phyloP scores from a whole-genome alignment of 495 filamentous ascomycete species.

The Tuber calosporum region DNA sequence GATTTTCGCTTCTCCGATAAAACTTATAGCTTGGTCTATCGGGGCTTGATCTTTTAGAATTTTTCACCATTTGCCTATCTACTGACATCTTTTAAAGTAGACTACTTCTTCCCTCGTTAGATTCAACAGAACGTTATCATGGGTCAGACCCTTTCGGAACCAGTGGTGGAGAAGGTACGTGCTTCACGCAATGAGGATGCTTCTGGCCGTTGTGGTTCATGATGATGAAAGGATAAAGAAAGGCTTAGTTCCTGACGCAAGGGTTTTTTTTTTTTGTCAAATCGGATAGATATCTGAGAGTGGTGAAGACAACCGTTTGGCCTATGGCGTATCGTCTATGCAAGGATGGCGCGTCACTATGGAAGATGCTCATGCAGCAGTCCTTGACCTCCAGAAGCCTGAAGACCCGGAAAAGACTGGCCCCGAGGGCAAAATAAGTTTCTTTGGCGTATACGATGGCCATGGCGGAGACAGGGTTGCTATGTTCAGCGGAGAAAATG shows the following conservation, averaged over 20 bases:
- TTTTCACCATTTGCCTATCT: neutral
- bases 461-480: constrained; percentile 97
- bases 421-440: constrained; percentile 68
- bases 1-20: neutral
- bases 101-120: constrained; percentile 16
- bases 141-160: constrained; percentile 99
- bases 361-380: constrained; percentile 87
- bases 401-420: constrained; percentile 55
- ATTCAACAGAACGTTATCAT: constrained; percentile 49
- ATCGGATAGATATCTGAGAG: constrained; percentile 65
- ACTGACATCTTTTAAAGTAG: neutral
- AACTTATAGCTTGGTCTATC: neutral
- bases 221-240: constrained; percentile 31
- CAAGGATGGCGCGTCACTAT: constrained; percentile 99
- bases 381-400: constrained; percentile 75
- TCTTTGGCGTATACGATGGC: constrained; percentile 97
- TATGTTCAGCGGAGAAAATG: constrained; percentile 80
- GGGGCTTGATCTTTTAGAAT: neutral
- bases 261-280: constrained; percentile 21
- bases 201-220: constrained; percentile 18
- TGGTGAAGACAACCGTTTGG: constrained; percentile 84
- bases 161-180: constrained; percentile 95
- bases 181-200: constrained; percentile 23
- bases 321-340: constrained; percentile 95
- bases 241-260: constrained; percentile 21